phyloP scores from a whole-genome alignment of 2,329 filamentous ascomycete species.

The Claviceps capensis region DNA sequence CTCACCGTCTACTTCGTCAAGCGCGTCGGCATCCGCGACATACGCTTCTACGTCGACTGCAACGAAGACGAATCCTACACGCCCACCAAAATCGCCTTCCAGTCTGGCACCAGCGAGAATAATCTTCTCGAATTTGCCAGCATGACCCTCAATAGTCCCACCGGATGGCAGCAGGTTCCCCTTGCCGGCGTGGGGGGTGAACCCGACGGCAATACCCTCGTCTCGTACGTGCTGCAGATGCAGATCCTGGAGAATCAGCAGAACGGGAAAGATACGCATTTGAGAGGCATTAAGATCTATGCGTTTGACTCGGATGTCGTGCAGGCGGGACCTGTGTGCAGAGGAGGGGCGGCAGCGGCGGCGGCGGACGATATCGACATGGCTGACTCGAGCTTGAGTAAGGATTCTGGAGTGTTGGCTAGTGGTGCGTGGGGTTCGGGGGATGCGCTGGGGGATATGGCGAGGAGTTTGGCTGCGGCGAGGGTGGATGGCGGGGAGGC shows the following conservation, averaged over 20 bases:
- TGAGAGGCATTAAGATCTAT: constrained; percentile 83
- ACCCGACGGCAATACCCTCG: constrained; percentile 57
- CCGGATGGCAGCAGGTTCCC: constrained; percentile 84
- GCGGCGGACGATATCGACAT: constrained; percentile 16
- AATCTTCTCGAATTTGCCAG: constrained; percentile 79
- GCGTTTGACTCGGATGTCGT: constrained; percentile 38
- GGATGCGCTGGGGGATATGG: constrained; percentile 16
- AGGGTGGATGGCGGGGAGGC: constrained; percentile 21
- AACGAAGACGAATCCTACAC: constrained; percentile 92
- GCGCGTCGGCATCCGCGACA: constrained; percentile 61
- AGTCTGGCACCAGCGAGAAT: constrained; percentile 81
- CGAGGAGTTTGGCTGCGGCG: constrained; percentile 14
- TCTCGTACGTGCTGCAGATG: constrained; percentile 82
- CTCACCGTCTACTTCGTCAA: constrained; percentile 80
- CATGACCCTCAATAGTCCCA: constrained; percentile 63
- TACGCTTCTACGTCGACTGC: constrained; percentile 83
- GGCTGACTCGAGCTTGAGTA: constrained; percentile 9
- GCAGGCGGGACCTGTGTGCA: constrained; percentile 19
- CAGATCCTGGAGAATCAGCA: constrained; percentile 93
- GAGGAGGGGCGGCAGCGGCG: constrained; percentile 5
- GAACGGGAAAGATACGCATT: constrained; percentile 98
- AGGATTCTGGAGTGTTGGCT: constrained; percentile 5
- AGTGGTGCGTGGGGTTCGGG: constrained; percentile 3
- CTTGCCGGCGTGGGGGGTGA: constrained; percentile 40
- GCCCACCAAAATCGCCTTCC: constrained; percentile 79